Percentiles rank a stretch among this genome's conserved stretches.
These are phyloP conservation scores for Durio zibethinus DNA, from an alignment of 345 rosid species.

Conservation along the genomic window DNA sequence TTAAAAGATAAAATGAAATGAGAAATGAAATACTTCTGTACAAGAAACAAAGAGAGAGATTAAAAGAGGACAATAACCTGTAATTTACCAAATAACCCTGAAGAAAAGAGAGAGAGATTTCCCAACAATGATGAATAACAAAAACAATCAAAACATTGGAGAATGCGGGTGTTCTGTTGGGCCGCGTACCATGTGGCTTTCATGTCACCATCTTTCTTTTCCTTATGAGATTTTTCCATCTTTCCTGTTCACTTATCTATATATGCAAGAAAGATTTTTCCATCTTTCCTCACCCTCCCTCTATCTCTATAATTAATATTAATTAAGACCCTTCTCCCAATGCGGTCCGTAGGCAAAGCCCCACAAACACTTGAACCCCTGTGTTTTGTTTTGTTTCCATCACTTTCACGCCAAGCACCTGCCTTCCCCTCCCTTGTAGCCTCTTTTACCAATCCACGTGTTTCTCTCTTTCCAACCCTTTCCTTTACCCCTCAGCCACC, in stretches of 20 bases:
- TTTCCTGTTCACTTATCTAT: neutral
- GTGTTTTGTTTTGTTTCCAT: conserved; percentile 26
- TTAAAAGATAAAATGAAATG: conserved; percentile 16
- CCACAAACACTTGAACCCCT: conserved; percentile 12
- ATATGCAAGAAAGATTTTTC: too few relatives aligned
- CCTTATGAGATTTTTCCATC: neutral
- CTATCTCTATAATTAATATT: neutral
- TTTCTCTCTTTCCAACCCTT: neutral
- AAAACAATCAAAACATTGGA: too few relatives aligned
- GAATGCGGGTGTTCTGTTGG: conserved; percentile 25
- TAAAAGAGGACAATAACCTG: conserved; percentile 22
- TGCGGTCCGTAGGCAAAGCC: conserved; percentile 25
- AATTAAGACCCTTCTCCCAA: conserved; percentile 27
- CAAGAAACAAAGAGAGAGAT: conserved; percentile 6
- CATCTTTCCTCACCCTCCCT: neutral
- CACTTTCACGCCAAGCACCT: conserved; percentile 41
- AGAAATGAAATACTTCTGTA: neutral
- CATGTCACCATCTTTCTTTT: conserved; percentile 5
- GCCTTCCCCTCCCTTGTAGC: conserved; percentile 7
- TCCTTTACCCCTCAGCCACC: neutral
- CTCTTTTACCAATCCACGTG: conserved; percentile 10
- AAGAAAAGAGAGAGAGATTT: conserved; percentile 3
- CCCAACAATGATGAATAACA: conserved; percentile 7
- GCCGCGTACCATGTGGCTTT: conserved; percentile 30
- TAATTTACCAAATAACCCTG: conserved; percentile 35